Evolutionary conservation across 345 rosid species (phyloP).

Genomic region (Mercurialis annua): DNA sequence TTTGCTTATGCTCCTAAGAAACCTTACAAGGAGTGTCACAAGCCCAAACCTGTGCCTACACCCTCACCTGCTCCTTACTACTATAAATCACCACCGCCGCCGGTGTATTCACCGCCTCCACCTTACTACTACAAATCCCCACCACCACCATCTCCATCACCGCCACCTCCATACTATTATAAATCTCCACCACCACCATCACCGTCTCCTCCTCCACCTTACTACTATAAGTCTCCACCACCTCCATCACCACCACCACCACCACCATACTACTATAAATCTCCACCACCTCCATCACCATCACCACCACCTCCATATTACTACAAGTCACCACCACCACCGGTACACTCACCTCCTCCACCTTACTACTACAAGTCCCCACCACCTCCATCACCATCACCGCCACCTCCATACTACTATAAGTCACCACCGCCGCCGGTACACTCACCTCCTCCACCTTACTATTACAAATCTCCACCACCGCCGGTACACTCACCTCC

Average conservation of each 20-base stretch:
- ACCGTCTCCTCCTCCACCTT: background rate
- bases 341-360: background rate
- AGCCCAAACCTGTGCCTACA: conserved; percentile 9
- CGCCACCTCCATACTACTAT: conserved; percentile 5
- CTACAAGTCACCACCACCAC: conserved; percentile 9
- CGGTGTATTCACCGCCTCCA: conserved; percentile 29
- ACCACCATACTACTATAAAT: background rate
- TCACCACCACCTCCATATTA: conserved; percentile 12
- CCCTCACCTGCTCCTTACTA: conserved; percentile 26
- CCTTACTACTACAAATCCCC: conserved; percentile 5
- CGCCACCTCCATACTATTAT: background rate
- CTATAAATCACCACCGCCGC: conserved; percentile 28
- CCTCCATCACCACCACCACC: background rate
- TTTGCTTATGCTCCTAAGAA: conserved; percentile 36
- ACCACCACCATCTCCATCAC: conserved; percentile 25
- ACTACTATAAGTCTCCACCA: conserved; percentile 11
- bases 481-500: background rate
- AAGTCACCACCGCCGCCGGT: conserved; percentile 1
- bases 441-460: conserved; percentile 6
- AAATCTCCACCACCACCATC: conserved; percentile 11
- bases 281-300: background rate
- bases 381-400: background rate
- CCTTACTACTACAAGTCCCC: conserved; percentile 1
- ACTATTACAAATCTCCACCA: conserved; percentile 6
- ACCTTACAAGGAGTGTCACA: conserved; percentile 25